Evolutionary conservation across 2,329 filamentous ascomycete species (phyloP).

Genomic region (Aureobasidium musti): DNA sequence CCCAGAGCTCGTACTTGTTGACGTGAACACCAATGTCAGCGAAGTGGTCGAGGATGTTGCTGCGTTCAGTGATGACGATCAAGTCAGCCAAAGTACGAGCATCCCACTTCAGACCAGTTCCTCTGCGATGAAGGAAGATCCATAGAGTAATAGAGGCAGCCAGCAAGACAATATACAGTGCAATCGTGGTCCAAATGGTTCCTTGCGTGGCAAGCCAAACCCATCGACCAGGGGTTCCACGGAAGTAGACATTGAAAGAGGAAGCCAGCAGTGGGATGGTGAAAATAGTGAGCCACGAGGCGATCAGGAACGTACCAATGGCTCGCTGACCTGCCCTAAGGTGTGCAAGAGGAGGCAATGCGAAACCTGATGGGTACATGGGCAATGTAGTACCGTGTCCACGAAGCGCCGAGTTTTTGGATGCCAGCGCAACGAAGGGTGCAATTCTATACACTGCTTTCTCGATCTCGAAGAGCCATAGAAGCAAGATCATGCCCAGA

Average conservation of each 20-base stretch:
- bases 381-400: conserved; percentile 66
- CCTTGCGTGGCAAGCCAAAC: conserved; percentile 77
- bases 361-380: conserved; percentile 61
- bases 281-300: conserved; percentile 77
- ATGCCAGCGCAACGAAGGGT: conserved; percentile 77
- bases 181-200: conserved; percentile 75
- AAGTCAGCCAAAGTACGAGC: conserved; percentile 79
- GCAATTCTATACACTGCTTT: conserved; percentile 72
- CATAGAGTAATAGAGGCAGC: conserved; percentile 60
- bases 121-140: conserved; percentile 63
- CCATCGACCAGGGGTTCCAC: conserved; percentile 61
- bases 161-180: conserved; percentile 69
- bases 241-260: conserved; percentile 68
- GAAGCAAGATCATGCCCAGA: conserved; percentile 67
- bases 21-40: conserved; percentile 65
- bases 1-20: conserved; percentile 56
- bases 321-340: conserved; percentile 69
- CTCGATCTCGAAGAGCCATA: conserved; percentile 77
- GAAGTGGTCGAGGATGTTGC: conserved; percentile 75
- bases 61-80: conserved; percentile 73
- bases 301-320: conserved; percentile 65
- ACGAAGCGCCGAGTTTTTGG: conserved; percentile 60
- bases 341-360: conserved; percentile 68
- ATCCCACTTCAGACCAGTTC: conserved; percentile 83
- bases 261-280: conserved; percentile 79